phyloP scores from a whole-genome alignment of 192 early-diverging fungal genomes.

The Linnemannia hyalina region DNA sequence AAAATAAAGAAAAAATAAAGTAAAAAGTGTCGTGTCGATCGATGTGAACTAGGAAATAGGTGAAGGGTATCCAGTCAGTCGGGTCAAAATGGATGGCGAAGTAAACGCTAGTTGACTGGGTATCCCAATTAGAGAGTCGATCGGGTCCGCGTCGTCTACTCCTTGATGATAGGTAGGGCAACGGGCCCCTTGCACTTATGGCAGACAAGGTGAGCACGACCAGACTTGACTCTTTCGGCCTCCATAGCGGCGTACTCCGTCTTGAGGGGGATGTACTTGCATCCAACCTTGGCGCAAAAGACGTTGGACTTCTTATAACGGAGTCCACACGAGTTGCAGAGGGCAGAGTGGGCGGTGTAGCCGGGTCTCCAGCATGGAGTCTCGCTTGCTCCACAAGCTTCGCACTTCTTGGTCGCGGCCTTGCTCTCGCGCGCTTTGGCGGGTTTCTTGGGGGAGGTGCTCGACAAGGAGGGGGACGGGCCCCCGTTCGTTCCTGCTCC shows the following conservation, averaged over 20 bases:
- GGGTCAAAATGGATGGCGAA: not conserved
- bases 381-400: slow-evolving; percentile 52
- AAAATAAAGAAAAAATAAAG: no score
- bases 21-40: no score
- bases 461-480: no score
- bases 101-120: not conserved
- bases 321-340: slow-evolving; percentile 60
- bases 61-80: no score
- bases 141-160: not conserved
- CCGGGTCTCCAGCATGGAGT: slow-evolving; percentile 62
- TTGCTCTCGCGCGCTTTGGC: slow-evolving; percentile 22
- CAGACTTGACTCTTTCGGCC: slow-evolving; percentile 30
- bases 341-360: slow-evolving; percentile 44
- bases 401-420: slow-evolving; percentile 41
- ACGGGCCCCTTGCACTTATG: slow-evolving; percentile 37
- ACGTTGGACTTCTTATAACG: slow-evolving; percentile 61
- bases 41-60: no score
- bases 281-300: slow-evolving; percentile 54
- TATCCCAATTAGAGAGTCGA: not conserved
- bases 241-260: slow-evolving; percentile 62
- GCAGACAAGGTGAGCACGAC: slow-evolving; percentile 36
- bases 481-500: not conserved
- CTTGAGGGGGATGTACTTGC: slow-evolving; percentile 62
- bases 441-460: not conserved
- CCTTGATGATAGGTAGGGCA: slow-evolving; percentile 29